Evolutionary conservation across 1,139 yeast genomes (phyloP).

Genomic region (Yamadazyma diddensiae): DNA sequence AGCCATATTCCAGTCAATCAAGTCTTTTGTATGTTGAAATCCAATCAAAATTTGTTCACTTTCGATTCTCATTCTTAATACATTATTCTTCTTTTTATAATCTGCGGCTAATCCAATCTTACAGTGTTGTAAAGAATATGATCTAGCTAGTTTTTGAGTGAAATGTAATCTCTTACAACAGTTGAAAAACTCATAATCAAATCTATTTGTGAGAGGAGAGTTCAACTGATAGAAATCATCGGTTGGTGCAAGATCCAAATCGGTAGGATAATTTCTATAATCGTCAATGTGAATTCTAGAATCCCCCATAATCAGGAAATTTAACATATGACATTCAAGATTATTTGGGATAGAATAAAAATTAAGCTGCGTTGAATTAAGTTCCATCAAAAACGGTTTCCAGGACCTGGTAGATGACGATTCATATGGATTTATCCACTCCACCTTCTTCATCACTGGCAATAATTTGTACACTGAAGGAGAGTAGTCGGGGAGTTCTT

Average conservation of each 20-base stretch:
- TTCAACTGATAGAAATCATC: conserved; percentile 12
- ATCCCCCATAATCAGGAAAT: conserved; percentile 14
- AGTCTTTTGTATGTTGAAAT: conserved; percentile 52
- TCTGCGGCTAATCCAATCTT: conserved; percentile 68
- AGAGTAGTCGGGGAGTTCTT: conserved; percentile 48
- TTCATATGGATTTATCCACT: conserved; percentile 68
- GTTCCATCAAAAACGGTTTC: conserved; percentile 60
- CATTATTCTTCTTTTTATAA: conserved; percentile 57
- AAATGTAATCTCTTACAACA: conserved; percentile 29
- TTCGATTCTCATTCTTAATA: conserved; percentile 61
- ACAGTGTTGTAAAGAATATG: conserved; percentile 70
- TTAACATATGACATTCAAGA: conserved; percentile 28
- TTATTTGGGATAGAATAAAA: conserved; percentile 46
- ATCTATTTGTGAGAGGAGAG: conserved; percentile 29
- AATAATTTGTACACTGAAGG: conserved; percentile 61
- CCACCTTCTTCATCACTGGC: conserved; percentile 52
- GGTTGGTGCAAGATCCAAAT: conserved; percentile 1
- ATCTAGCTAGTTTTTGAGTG: conserved; percentile 36
- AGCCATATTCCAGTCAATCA: conserved; percentile 66
- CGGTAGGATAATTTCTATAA: conserved; percentile 6
- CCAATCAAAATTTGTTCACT: conserved; percentile 63
- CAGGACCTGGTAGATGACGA: conserved; percentile 60
- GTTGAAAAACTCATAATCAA: conserved; percentile 38
- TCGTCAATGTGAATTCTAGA: conserved; percentile 4
- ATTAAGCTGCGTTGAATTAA: conserved; percentile 74